These are phyloP conservation scores for Triticum aestivum DNA, from an alignment of 176 grass and related monocot species.

Conservation along the genomic window DNA sequence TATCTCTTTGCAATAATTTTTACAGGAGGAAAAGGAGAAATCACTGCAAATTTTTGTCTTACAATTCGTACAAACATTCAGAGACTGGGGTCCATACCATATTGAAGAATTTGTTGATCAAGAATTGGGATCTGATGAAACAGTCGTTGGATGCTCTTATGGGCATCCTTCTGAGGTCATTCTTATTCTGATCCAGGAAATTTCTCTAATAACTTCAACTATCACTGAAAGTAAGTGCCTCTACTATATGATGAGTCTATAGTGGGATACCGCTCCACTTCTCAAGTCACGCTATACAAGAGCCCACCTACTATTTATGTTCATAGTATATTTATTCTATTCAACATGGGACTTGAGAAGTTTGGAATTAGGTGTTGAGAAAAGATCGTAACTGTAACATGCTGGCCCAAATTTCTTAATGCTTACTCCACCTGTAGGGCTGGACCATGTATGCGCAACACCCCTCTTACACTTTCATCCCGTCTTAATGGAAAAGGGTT, in stretches of 20 bases:
- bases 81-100: conserved; percentile 70
- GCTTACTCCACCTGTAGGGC: not conserved
- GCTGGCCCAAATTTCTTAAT: not conserved
- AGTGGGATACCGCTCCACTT: not conserved
- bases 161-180: conserved; percentile 88
- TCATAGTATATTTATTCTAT: not conserved
- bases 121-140: conserved; percentile 59
- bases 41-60: conserved; percentile 76
- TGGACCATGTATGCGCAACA: not conserved
- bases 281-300: not conserved
- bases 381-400: not conserved
- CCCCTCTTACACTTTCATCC: not conserved
- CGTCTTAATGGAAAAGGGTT: not conserved
- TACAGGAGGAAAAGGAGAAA: conserved; percentile 84
- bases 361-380: not conserved
- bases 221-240: conserved; percentile 75
- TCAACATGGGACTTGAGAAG: not conserved
- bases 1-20: conserved; percentile 20
- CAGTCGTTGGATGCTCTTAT: conserved; percentile 63
- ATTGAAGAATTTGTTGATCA: conserved; percentile 34
- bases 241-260: conserved; percentile 14
- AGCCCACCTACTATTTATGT: not conserved
- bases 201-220: conserved; percentile 65
- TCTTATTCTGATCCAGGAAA: conserved; percentile 89
- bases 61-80: conserved; percentile 81